Evolutionary conservation across 2,329 filamentous ascomycete species (phyloP), one percentile per base, ranked within the genome.

Genomic region (Ceratocystis smalleyi): DNA sequence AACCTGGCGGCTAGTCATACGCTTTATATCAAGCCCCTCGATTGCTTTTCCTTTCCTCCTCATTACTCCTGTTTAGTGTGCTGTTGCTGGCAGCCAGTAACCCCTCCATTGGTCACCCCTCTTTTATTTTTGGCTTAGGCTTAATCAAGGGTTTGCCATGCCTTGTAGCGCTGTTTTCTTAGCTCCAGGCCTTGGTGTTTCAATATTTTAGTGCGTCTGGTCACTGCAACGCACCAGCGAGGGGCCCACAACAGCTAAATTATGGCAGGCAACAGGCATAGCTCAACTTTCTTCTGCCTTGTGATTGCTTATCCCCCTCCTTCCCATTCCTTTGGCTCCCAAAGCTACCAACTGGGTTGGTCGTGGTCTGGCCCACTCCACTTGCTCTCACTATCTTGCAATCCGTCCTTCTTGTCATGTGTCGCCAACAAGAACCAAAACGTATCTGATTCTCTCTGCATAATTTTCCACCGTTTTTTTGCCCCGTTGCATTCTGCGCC

Each of bases 361-460:
- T 12, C 47, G 6, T 49, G 47, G 47, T 22, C 47, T 49, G 47
- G 47, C 47, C 47, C 47, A 51, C 47, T 51, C 47, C 47, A 24
- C 47, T 24, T 10, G 8, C 47, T 12, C 47, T 51, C 22, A 24
- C 22, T 27, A 51, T 57, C 54, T 57, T 57, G 54, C 24, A 17
- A n/a, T 57, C 24, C 59, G 45, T 40, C 62, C 51, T 54, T 60
- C 57, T 54, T 61, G 35, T 43, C 54, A 35, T 57, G 54, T 32
- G 54, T 57, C 54, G 54, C 54, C 54, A 57, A 64, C 45, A 49
- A 62, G 27, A 66, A 35, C 22, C 55, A 51, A 60, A 65, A 61
- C 59, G 54, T 57, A 57, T 57, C 22, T 59, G 12, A 63, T 30
- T 43, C 51, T 51, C 6, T 30, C 30, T 40, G 59, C 24, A 63